These are phyloP conservation scores for Knufia petricola DNA, from an alignment of 2,329 filamentous ascomycete species.

Conservation along the genomic window DNA sequence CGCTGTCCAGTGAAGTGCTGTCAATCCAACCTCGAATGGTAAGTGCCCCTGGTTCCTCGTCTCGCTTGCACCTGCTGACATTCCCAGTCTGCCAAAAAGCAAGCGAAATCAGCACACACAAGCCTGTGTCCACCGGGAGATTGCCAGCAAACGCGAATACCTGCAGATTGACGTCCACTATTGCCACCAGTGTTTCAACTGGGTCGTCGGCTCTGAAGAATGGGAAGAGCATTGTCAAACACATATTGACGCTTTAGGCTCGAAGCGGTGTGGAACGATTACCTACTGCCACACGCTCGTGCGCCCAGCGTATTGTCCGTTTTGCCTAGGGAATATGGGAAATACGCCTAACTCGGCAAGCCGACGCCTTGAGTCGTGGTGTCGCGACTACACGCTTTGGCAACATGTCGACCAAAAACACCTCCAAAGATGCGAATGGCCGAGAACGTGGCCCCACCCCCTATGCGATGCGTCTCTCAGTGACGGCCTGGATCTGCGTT, in stretches of 20 bases:
- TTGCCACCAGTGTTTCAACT: slow-evolving; percentile 14
- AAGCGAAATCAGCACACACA: slow-evolving; percentile 13
- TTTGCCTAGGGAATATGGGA: not conserved
- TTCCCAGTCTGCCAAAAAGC: slow-evolving; percentile 11
- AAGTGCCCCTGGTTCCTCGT: not conserved
- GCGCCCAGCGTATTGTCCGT: slow-evolving; percentile 10
- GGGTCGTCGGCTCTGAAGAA: slow-evolving; percentile 9
- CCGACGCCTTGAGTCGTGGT: slow-evolving; percentile 5
- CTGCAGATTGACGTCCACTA: slow-evolving; percentile 11
- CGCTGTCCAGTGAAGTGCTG: not conserved
- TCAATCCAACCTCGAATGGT: slow-evolving; percentile 5
- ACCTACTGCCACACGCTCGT: slow-evolving; percentile 16
- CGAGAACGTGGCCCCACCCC: slow-evolving; percentile 2
- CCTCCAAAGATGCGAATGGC: not conserved
- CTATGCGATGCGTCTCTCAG: not conserved
- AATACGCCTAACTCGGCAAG: not conserved
- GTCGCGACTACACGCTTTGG: slow-evolving; percentile 1
- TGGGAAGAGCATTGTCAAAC: slow-evolving; percentile 14
- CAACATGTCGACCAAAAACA: slow-evolving; percentile 2
- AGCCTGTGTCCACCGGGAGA: slow-evolving; percentile 11
- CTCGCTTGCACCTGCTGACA: not conserved
- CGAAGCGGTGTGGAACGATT: slow-evolving; percentile 14
- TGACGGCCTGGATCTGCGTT: slow-evolving; percentile 2
- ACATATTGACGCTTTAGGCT: slow-evolving; percentile 9
- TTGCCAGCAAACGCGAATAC: slow-evolving; percentile 1